phyloP scores from a whole-genome alignment of 2,329 filamentous ascomycete genomes.

The Alternaria hordeiaustralica region DNA sequence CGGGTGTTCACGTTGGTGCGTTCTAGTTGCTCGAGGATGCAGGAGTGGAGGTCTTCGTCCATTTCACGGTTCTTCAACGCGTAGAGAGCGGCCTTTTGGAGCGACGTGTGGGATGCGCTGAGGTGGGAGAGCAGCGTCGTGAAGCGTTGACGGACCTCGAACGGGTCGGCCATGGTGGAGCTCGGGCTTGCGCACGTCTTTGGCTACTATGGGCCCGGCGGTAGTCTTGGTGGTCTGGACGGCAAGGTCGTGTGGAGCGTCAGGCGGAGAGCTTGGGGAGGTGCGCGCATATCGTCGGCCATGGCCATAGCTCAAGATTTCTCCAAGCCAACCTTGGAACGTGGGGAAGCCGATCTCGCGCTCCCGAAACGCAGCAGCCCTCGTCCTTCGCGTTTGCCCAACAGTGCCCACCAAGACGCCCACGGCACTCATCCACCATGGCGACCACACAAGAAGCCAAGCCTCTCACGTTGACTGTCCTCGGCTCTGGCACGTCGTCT shows the following conservation, averaged over 20 bases:
- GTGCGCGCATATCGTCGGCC: constrained; percentile 31
- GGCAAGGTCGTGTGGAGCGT: not conserved
- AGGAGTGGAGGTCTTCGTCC: constrained; percentile 96
- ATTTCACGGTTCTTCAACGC: constrained; percentile 92
- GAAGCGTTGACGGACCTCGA: constrained; percentile 98
- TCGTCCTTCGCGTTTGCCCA: constrained; percentile 7
- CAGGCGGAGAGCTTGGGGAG: constrained; percentile 9
- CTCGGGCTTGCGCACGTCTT: not conserved
- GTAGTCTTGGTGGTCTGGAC: not conserved
- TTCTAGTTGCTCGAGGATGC: constrained; percentile 95
- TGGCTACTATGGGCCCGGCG: not conserved
- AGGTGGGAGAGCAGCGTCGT: constrained; percentile 87
- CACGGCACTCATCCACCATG: constrained; percentile 30
- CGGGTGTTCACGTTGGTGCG: constrained; percentile 95
- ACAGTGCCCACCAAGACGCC: constrained; percentile 3
- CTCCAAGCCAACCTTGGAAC: constrained; percentile 10
- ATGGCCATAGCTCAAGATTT: constrained; percentile 23
- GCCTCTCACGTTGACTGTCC: constrained; percentile 74
- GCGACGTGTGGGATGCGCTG: constrained; percentile 86
- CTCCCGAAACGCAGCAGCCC: constrained; percentile 13
- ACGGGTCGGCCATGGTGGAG: constrained; percentile 77
- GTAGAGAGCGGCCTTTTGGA: constrained; percentile 93
- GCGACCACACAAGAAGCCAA: constrained; percentile 38
- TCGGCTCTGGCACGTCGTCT: constrained; percentile 74
- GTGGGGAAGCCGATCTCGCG: constrained; percentile 22